A percentile compares a stretch with the other conserved stretches of the same genome.
Evolutionary conservation across 495 filamentous ascomycete species (phyloP).

Genomic region (Aspergillus steynii): DNA sequence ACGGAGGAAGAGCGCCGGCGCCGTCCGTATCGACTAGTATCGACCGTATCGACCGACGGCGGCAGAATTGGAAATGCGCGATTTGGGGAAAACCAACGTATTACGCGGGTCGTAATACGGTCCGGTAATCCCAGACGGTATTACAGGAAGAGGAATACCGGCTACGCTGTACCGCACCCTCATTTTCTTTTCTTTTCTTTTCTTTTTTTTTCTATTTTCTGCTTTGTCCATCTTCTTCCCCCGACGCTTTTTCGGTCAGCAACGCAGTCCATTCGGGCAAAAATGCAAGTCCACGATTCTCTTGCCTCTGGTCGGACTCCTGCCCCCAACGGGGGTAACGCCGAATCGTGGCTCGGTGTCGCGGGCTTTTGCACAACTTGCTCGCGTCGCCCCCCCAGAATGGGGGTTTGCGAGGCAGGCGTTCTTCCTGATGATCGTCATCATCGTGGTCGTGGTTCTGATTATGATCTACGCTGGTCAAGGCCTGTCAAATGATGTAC

Average conservation of each 20-base stretch:
- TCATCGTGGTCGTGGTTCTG: neutral
- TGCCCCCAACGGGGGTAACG: neutral
- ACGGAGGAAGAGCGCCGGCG: too few species aligned
- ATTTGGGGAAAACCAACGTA: too few species aligned
- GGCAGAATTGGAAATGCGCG: too few species aligned
- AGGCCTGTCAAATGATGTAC: neutral
- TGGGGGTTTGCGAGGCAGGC: neutral
- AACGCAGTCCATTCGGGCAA: neutral
- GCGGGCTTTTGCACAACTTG: neutral
- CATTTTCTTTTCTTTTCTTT: neutral
- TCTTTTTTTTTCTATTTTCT: neutral
- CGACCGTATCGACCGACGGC: too few species aligned
- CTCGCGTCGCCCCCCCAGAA: neutral
- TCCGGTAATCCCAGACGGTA: too few species aligned
- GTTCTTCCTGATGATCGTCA: neutral
- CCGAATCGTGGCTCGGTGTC: neutral
- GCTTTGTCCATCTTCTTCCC: neutral
- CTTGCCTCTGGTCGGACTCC: neutral
- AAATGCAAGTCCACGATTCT: neutral
- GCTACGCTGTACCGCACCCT: too few species aligned
- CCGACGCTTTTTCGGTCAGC: neutral
- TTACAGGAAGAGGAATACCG: too few species aligned
- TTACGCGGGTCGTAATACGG: too few species aligned
- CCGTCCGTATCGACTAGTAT: too few species aligned
- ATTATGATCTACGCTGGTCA: neutral